phyloP scores from a whole-genome alignment of 768 basidiomycete species.

The Tulasnella sp. region DNA sequence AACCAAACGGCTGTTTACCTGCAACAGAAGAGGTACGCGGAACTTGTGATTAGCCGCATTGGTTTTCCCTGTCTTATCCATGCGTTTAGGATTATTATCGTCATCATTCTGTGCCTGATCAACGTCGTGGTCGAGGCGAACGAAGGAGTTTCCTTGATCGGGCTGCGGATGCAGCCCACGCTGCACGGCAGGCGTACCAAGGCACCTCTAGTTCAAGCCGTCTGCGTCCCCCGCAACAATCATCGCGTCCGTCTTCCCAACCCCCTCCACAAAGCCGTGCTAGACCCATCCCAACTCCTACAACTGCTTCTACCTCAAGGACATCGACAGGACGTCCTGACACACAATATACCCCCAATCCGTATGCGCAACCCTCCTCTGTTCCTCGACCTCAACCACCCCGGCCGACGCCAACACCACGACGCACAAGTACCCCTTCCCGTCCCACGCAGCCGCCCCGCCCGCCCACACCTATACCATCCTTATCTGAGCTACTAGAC shows the following conservation, averaged over 20 bases:
- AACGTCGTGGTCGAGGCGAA: constrained; percentile 22
- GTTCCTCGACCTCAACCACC: constrained; percentile 20
- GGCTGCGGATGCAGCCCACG: constrained; percentile 21
- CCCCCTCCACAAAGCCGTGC: constrained; percentile 5
- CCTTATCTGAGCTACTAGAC: constrained; percentile 54
- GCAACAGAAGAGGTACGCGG: constrained; percentile 43
- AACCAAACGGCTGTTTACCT: constrained; percentile 47
- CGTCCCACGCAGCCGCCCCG: constrained; percentile 26
- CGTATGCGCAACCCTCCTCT: constrained; percentile 14
- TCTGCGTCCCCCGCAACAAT: constrained; percentile 18
- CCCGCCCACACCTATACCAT: constrained; percentile 38
- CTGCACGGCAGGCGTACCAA: constrained; percentile 19
- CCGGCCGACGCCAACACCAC: constrained; percentile 21
- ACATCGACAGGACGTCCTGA: constrained; percentile 17
- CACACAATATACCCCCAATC: background rate
- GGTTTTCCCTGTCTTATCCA: background rate
- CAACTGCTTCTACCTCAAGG: constrained; percentile 14
- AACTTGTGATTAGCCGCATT: background rate
- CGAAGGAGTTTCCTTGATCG: constrained; percentile 37
- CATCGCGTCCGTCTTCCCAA: constrained; percentile 5
- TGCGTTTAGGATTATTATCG: constrained; percentile 42
- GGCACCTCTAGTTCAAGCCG: constrained; percentile 21
- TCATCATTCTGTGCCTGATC: constrained; percentile 46
- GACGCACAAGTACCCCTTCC: constrained; percentile 29
- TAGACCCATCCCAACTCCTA: background rate